Base-by-base conservation (phyloP, 2,329 filamentous ascomycete genomes). In the Cercospora janseana region DNA sequence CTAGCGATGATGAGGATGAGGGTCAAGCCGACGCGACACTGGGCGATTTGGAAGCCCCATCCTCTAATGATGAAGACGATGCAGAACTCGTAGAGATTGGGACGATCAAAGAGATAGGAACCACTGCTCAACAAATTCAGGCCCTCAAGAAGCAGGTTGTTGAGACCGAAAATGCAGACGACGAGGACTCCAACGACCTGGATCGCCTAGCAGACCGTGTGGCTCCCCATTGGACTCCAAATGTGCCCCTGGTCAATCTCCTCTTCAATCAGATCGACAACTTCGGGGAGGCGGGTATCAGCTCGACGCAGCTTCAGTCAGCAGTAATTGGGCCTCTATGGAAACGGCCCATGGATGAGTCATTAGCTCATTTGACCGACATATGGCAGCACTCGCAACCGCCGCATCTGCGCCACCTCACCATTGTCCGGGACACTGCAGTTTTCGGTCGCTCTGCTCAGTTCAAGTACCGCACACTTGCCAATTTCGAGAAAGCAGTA, bases 371-470 rank as follows among this genome's bases (percentile, higher is more conserved):
- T 20, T 58, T 84, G 28, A 77, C 77, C 2, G 75, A 81, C 49
- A 69, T 73, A 47, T 82, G 80, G 75, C 74, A 80, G 46, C 60
- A 75, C 12, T 78, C 77, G n/a, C 81, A 85, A 57, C 80, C 81
- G 18, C 65, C 69, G 3, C 75, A 81, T 61, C 69, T 83, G 16
- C 74, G 77, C 13, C 79, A 82, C 59, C 65, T 82, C 12, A 72
- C 76, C 8, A 69, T 84, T 23, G 72, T 83, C 26, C 70, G 79
- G 53, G 79, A 82, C 47, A 77, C 74, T 4, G 69, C 71, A 2
- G 69, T 78, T 10, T 70, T 70, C 10, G 67, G 70, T 9, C 77
- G 76, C 13, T 64, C 69, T 23, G 68, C 71, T 9, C 75, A 78
- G 52, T 83, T 79, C 63, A 63, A 78, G 6, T 80, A 82, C 55